Percentiles rank a stretch among this genome's conserved stretches.
phyloP scores from a whole-genome alignment of 495 filamentous ascomycete genomes.

The Penicillium manginii region DNA sequence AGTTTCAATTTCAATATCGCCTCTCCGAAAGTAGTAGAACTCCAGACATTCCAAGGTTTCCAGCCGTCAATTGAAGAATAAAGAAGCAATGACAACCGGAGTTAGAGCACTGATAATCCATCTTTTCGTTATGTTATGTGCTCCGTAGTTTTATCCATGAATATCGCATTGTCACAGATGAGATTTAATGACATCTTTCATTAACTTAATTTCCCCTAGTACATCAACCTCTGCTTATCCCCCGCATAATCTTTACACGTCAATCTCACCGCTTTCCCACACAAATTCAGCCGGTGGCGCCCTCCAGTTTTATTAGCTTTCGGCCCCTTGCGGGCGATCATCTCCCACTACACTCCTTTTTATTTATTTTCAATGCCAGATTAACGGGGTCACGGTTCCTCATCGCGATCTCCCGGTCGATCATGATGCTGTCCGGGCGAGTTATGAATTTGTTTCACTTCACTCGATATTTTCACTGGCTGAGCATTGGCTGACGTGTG shows the following conservation, averaged over 20 bases:
- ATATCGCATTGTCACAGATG: too few species aligned
- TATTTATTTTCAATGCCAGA: constrained; percentile 2
- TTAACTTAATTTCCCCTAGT: too few species aligned
- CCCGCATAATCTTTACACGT: too few species aligned
- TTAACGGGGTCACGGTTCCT: background rate
- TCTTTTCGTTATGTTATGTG: too few species aligned
- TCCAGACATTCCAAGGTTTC: background rate
- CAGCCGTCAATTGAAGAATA: background rate
- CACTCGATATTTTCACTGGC: background rate
- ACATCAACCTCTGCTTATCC: too few species aligned
- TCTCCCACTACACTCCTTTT: background rate
- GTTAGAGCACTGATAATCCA: too few species aligned
- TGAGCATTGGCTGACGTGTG: background rate
- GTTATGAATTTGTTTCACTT: background rate
- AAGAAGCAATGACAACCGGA: too few species aligned
- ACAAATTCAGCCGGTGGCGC: background rate
- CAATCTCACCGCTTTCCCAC: background rate
- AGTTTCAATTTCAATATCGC: background rate
- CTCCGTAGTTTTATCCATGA: too few species aligned
- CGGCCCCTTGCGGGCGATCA: constrained; percentile 3
- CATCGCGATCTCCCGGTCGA: constrained; percentile 1
- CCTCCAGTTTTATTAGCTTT: background rate
- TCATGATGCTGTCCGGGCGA: background rate
- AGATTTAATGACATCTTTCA: too few species aligned
- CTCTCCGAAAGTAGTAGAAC: background rate